Percentiles rank a stretch among this genome's conserved stretches.
These are phyloP conservation scores for Daldinia grandis DNA, from an alignment of 495 filamentous ascomycete species.

Conservation along the genomic window DNA sequence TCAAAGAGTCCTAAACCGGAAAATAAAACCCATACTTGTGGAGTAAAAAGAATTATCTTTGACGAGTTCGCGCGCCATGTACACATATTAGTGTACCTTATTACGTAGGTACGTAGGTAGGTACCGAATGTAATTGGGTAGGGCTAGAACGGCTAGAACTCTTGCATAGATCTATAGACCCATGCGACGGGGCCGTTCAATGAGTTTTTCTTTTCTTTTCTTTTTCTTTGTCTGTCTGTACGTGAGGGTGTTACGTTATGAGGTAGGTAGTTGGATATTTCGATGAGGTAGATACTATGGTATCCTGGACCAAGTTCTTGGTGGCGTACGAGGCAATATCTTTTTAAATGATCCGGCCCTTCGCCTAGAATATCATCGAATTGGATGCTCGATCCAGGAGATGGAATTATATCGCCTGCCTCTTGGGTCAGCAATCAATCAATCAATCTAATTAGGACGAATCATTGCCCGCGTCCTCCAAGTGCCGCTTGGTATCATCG, in stretches of 20 bases:
- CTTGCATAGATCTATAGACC: conserved; percentile 27
- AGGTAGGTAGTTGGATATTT: neutral
- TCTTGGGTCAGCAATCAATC: conserved; percentile 21
- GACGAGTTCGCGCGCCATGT: conserved; percentile 8
- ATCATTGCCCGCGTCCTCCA: conserved; percentile 5
- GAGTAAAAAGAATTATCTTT: neutral
- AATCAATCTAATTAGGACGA: conserved; percentile 28
- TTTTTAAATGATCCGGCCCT: conserved; percentile 33
- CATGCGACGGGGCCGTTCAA: conserved; percentile 7
- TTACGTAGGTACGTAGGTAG: neutral
- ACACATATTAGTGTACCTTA: neutral
- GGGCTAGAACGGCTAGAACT: conserved; percentile 21
- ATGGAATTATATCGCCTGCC: conserved; percentile 8
- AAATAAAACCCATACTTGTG: neutral
- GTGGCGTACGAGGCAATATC: conserved; percentile 34
- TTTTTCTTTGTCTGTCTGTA: conserved; percentile 10
- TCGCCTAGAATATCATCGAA: conserved; percentile 8
- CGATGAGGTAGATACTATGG: conserved; percentile 9
- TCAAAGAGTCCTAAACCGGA: neutral
- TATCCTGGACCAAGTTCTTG: conserved; percentile 12
- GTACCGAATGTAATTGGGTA: neutral
- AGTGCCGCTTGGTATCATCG: conserved; percentile 10
- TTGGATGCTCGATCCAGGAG: conserved; percentile 1
- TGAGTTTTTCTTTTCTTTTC: neutral
- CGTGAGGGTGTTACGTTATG: conserved; percentile 22